These are phyloP conservation scores for Cystoderma amianthinum DNA, from an alignment of 768 basidiomycete genomes.

Conservation along the genomic window DNA sequence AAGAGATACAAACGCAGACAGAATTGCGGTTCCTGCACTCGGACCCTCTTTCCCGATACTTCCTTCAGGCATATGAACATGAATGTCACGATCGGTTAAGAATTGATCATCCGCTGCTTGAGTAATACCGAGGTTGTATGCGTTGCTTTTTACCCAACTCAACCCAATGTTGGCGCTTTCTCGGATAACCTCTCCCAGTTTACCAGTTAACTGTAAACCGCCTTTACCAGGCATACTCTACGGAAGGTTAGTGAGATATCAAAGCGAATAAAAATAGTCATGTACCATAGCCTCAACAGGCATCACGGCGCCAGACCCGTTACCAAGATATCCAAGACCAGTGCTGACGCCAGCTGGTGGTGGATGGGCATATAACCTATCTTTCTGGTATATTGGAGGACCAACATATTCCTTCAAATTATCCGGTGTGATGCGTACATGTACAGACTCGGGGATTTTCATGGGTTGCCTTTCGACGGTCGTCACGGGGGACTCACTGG, in stretches of 20 bases:
- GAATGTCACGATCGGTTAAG: conserved; percentile 81
- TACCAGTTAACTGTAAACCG: conserved; percentile 86
- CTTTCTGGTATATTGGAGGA: conserved; percentile 91
- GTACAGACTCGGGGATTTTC: conserved; percentile 70
- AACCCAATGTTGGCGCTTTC: conserved; percentile 95
- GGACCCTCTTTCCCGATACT: conserved; percentile 94
- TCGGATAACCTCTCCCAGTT: conserved; percentile 95
- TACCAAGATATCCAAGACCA: conserved; percentile 92
- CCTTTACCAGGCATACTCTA: conserved; percentile 98
- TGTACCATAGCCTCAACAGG: conserved; percentile 90
- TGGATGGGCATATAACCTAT: conserved; percentile 73
- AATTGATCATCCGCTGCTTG: conserved; percentile 64
- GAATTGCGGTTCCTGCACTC: conserved; percentile 90
- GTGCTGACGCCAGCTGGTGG: conserved; percentile 93
- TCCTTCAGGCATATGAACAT: conserved; percentile 97
- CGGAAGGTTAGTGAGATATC: conserved; percentile 4
- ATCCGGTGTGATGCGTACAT: conserved; percentile 76
- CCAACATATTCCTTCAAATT: conserved; percentile 97
- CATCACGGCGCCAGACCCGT: conserved; percentile 96
- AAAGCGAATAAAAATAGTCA: conserved; percentile 9
- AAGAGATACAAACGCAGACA: conserved; percentile 87
- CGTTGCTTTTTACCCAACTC: conserved; percentile 89
- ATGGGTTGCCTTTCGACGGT: conserved; percentile 78
- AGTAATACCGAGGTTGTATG: conserved; percentile 85
- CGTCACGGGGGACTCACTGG: conserved; percentile 48